These are phyloP conservation scores for Penicillium sp. DNA, from an alignment of 2,329 filamentous ascomycete species.

Conservation along the genomic window DNA sequence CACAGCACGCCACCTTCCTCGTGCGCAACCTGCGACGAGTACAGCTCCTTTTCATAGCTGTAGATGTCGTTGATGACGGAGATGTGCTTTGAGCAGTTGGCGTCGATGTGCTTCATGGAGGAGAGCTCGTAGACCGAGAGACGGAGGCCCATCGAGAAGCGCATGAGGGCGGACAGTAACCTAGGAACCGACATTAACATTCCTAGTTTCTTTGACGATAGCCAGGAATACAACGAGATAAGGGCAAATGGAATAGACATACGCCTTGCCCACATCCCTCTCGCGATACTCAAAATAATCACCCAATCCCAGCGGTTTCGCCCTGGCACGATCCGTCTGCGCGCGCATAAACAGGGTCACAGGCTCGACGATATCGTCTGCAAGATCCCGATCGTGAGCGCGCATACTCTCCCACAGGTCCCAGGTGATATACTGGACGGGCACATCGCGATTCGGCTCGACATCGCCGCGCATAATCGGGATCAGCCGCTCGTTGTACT, in stretches of 20 bases:
- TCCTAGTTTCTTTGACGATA: too few species aligned
- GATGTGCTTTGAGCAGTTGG: slow-evolving; percentile 3
- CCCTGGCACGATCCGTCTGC: too few species aligned
- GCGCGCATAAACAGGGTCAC: neutral
- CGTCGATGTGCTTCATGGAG: neutral
- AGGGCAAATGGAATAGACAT: neutral
- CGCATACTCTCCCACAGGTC: slow-evolving; percentile 3
- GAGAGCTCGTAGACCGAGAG: neutral
- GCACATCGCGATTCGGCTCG: neutral
- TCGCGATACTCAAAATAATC: neutral
- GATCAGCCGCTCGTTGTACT: neutral
- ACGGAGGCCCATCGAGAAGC: neutral
- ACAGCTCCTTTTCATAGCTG: neutral
- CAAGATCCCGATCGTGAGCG: neutral
- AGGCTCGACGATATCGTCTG: neutral
- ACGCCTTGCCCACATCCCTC: neutral
- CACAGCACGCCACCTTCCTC: slow-evolving; percentile 23
- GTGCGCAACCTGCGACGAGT: neutral
- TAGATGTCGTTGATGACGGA: slow-evolving; percentile 5
- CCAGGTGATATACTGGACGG: neutral
- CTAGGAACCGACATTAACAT: neutral
- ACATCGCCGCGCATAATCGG: neutral
- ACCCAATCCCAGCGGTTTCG: too few species aligned
- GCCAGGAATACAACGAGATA: too few species aligned
- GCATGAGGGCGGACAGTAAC: neutral